Evolutionary conservation across 352 stramenopile species (phyloP).

Genomic region (Phytophthora brassicae): DNA sequence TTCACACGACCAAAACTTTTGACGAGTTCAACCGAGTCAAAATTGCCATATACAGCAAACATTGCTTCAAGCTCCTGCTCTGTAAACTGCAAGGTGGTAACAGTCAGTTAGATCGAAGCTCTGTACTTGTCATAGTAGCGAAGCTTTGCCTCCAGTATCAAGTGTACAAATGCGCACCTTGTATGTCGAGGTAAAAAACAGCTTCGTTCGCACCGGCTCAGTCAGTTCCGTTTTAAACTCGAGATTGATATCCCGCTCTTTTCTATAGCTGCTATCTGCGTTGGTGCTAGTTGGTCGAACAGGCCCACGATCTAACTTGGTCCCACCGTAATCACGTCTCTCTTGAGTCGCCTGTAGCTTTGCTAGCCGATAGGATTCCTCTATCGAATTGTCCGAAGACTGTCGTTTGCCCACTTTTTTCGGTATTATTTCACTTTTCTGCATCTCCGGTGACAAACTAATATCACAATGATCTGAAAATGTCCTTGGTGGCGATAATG

Average conservation of each 20-base stretch:
- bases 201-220: conserved; percentile 30
- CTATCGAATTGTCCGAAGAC: conserved; percentile 41
- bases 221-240: conserved; percentile 15
- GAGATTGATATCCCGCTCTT: conserved; percentile 23
- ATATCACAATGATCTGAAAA: conserved; percentile 25
- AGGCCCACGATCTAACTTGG: conserved; percentile 8
- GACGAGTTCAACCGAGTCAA: conserved; percentile 66
- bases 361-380: conserved; percentile 31
- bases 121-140: neutral
- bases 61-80: conserved; percentile 79
- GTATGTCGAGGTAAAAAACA: conserved; percentile 76
- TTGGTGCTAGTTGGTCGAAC: conserved; percentile 4
- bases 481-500: conserved; percentile 24
- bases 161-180: conserved; percentile 42
- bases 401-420: conserved; percentile 61
- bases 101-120: neutral
- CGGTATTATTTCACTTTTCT: conserved; percentile 24
- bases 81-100: conserved; percentile 51
- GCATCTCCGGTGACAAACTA: conserved; percentile 19
- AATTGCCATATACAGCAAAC: conserved; percentile 79
- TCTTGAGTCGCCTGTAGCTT: conserved; percentile 48
- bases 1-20: conserved; percentile 81
- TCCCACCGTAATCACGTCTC: conserved; percentile 14
- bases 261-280: conserved; percentile 15
- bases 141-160: neutral